Conservation (phyloP, 306 rosid genomes). For the Pachyrhizus erosus region DNA sequence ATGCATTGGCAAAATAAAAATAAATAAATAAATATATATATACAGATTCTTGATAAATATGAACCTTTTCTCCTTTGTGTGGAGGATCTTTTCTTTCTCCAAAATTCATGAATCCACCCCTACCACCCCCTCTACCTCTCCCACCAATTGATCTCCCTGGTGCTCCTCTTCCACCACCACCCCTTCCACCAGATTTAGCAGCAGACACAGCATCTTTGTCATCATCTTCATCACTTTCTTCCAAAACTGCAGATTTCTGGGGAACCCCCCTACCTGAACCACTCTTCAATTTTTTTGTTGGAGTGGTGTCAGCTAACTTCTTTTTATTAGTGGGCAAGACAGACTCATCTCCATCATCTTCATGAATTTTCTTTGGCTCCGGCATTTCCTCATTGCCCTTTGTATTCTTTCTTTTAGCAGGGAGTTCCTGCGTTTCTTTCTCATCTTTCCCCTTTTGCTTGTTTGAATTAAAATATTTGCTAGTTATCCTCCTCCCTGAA, state of each 20-base stretch:
- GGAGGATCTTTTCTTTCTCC: slow-evolving; percentile 99
- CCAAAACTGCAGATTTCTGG: slow-evolving; percentile 52
- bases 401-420: slow-evolving; percentile 72
- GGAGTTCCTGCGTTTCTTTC: slow-evolving; percentile 55
- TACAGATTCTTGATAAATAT: slow-evolving; percentile 25
- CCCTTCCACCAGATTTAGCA: slow-evolving; percentile 77
- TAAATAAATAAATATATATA: slow-evolving; percentile 4
- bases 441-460: slow-evolving; percentile 64
- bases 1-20: slow-evolving; percentile 13
- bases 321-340: slow-evolving; percentile 49
- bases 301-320: slow-evolving; percentile 61
- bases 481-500: slow-evolving; percentile 79
- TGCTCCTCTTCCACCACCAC: slow-evolving; percentile 83
- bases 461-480: slow-evolving; percentile 69
- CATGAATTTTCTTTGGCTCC: slow-evolving; percentile 56
- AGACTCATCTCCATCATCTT: slow-evolving; percentile 58
- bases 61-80: slow-evolving; percentile 96
- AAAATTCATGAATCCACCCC: slow-evolving; percentile 95
- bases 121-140: slow-evolving; percentile 92
- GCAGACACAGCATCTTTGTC: slow-evolving; percentile 52
- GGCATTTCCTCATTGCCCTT: slow-evolving; percentile 51
- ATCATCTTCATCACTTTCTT: slow-evolving; percentile 71
- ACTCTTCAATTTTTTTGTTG: slow-evolving; percentile 77
- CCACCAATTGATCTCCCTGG: slow-evolving; percentile 66
- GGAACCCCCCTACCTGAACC: slow-evolving; percentile 68